Evolutionary conservation across 73 alveolate genomes (phyloP).

Genomic region (Blepharisma stoltei): DNA sequence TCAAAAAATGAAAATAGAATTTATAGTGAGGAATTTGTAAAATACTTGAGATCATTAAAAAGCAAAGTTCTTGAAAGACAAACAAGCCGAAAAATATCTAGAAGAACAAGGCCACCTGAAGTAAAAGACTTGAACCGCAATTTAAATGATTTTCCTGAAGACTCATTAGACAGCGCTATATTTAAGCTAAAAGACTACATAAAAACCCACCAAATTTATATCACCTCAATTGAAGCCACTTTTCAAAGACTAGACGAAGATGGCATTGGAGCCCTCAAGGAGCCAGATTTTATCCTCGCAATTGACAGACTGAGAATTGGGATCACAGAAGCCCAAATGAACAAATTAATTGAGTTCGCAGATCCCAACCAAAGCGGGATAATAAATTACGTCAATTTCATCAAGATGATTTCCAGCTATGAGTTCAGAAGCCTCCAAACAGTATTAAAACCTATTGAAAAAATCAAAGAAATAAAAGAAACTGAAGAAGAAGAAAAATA

Average conservation of each 20-base stretch:
- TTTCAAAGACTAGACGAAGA: slow-evolving; percentile 17
- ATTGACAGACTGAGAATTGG: background rate
- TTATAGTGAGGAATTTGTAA: slow-evolving; percentile 5
- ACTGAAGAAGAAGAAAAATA: background rate
- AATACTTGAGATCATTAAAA: background rate
- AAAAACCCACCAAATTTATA: background rate
- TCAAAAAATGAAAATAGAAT: background rate
- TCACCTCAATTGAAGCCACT: background rate
- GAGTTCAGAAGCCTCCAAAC: background rate
- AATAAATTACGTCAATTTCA: background rate
- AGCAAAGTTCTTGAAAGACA: background rate
- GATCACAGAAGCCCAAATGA: background rate
- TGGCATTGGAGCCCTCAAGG: background rate
- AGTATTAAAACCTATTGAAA: too few species aligned
- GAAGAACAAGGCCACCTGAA: background rate
- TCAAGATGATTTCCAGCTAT: background rate
- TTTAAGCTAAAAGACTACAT: background rate
- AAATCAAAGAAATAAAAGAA: background rate
- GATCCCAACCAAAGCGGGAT: background rate
- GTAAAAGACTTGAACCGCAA: background rate
- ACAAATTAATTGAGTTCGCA: background rate
- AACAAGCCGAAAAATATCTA: background rate
- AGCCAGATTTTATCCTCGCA: background rate
- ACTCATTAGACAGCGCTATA: background rate
- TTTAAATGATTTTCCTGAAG: background rate